phyloP scores from a whole-genome alignment of 2,329 filamentous ascomycete genomes.

The Tolypocladium guangdongense region DNA sequence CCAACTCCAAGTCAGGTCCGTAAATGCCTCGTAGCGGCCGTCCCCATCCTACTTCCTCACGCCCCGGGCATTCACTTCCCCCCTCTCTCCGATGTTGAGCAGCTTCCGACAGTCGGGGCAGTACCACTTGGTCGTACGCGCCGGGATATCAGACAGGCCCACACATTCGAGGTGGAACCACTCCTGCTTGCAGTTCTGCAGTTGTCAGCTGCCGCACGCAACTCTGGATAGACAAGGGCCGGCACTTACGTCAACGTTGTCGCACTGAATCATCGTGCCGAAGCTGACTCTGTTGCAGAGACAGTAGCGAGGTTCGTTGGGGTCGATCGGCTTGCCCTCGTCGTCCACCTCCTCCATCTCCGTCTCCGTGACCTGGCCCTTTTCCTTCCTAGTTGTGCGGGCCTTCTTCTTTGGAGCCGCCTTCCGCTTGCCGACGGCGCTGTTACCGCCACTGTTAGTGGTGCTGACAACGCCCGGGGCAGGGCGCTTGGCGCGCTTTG shows the following conservation, averaged over 20 bases:
- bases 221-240: slow-evolving; percentile 2
- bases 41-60: slow-evolving; percentile 28
- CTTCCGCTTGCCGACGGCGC: slow-evolving; percentile 62
- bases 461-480: slow-evolving; percentile 61
- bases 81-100: slow-evolving; percentile 51
- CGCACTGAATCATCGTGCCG: slow-evolving; percentile 75
- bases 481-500: slow-evolving; percentile 56
- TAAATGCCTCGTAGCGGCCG: not conserved
- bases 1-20: slow-evolving; percentile 4
- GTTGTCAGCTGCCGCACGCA: not conserved
- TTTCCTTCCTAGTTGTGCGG: slow-evolving; percentile 35
- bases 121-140: slow-evolving; percentile 72
- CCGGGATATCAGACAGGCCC: slow-evolving; percentile 54
- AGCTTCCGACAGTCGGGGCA: slow-evolving; percentile 63
- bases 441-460: slow-evolving; percentile 48
- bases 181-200: slow-evolving; percentile 60
- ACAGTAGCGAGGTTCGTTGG: slow-evolving; percentile 67
- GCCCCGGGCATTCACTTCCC: slow-evolving; percentile 49
- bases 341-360: slow-evolving; percentile 53
- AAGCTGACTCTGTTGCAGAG: slow-evolving; percentile 70
- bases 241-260: slow-evolving; percentile 59
- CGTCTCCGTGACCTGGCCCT: slow-evolving; percentile 28
- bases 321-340: slow-evolving; percentile 60
- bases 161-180: slow-evolving; percentile 83
- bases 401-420: slow-evolving; percentile 57